A percentile compares a stretch with the other conserved stretches of the same genome.
These are phyloP conservation scores for Pseudoperonospora humuli DNA, from an alignment of 352 stramenopile species.

Conservation along the genomic window DNA sequence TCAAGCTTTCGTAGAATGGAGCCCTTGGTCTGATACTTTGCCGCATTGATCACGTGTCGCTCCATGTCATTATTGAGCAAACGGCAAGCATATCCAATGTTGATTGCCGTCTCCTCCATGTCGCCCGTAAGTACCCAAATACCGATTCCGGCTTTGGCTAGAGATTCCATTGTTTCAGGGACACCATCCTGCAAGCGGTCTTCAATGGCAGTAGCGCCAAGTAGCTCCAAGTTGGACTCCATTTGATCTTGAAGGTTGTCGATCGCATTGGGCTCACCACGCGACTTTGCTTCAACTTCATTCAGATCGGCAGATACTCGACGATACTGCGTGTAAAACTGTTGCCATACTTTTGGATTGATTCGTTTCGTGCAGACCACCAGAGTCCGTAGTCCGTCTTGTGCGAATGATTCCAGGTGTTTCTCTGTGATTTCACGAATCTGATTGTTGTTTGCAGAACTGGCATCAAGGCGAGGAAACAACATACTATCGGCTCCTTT, in stretches of 20 bases:
- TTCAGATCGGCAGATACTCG: conserved; percentile 45
- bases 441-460: conserved; percentile 31
- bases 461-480: conserved; percentile 56
- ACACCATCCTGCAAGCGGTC: conserved; percentile 80
- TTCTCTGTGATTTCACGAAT: conserved; percentile 42
- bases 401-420: conserved; percentile 78
- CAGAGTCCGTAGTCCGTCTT: conserved; percentile 83
- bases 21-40: conserved; percentile 58
- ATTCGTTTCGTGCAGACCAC: conserved; percentile 74
- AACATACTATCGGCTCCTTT: conserved; percentile 84
- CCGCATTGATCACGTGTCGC: conserved; percentile 71
- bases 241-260: conserved; percentile 67
- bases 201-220: conserved; percentile 83
- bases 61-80: conserved; percentile 93
- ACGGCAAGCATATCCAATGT: conserved; percentile 82
- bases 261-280: conserved; percentile 53
- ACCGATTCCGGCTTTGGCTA: conserved; percentile 69
- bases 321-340: conserved; percentile 66
- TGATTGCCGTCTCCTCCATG: conserved; percentile 88
- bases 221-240: conserved; percentile 65
- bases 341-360: conserved; percentile 42
- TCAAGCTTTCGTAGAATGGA: conserved; percentile 63
- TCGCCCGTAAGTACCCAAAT: conserved; percentile 87
- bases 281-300: conserved; percentile 63
- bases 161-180: conserved; percentile 66